phyloP scores from a whole-genome alignment of 768 basidiomycete species.

The Xanthoconium purpureum region DNA sequence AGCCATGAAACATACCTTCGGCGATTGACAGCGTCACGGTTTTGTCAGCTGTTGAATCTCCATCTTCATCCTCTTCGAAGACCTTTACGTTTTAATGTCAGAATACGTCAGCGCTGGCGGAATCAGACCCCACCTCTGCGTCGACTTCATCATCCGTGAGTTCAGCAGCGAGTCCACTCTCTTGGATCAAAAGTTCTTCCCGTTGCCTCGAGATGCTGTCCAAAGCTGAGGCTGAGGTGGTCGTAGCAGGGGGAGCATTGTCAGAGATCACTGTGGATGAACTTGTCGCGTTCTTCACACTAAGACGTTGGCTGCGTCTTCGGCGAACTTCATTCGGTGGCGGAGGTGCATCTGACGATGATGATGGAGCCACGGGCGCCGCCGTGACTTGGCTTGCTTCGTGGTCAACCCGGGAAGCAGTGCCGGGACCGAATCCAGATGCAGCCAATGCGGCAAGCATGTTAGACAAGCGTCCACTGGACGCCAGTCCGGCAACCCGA shows the following conservation, averaged over 20 bases:
- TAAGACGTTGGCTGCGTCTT: slow-evolving; percentile 80
- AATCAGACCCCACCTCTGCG: slow-evolving; percentile 49
- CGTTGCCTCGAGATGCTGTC: slow-evolving; percentile 16
- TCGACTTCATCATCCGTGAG: slow-evolving; percentile 86
- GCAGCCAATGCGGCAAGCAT: slow-evolving; percentile 91
- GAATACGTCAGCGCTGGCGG: not conserved
- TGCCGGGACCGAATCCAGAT: slow-evolving; percentile 61
- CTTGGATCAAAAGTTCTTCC: slow-evolving; percentile 56
- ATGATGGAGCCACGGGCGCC: slow-evolving; percentile 26
- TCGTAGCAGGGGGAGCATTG: slow-evolving; percentile 15
- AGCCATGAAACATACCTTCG: slow-evolving; percentile 52
- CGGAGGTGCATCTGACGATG: slow-evolving; percentile 35
- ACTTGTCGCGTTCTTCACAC: slow-evolving; percentile 53
- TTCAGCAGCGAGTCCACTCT: slow-evolving; percentile 65
- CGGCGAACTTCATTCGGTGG: slow-evolving; percentile 47
- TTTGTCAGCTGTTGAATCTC: slow-evolving; percentile 71
- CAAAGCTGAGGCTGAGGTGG: slow-evolving; percentile 30
- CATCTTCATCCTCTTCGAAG: slow-evolving; percentile 83
- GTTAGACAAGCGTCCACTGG: slow-evolving; percentile 66
- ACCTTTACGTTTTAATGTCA: slow-evolving; percentile 42
- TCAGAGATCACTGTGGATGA: slow-evolving; percentile 14
- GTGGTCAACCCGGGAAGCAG: slow-evolving; percentile 37
- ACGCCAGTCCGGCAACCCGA: slow-evolving; percentile 70
- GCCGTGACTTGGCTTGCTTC: slow-evolving; percentile 32
- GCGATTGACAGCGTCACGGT: slow-evolving; percentile 82